phyloP scores from a whole-genome alignment of 768 basidiomycete genomes.

The Termitomyces sp. region DNA sequence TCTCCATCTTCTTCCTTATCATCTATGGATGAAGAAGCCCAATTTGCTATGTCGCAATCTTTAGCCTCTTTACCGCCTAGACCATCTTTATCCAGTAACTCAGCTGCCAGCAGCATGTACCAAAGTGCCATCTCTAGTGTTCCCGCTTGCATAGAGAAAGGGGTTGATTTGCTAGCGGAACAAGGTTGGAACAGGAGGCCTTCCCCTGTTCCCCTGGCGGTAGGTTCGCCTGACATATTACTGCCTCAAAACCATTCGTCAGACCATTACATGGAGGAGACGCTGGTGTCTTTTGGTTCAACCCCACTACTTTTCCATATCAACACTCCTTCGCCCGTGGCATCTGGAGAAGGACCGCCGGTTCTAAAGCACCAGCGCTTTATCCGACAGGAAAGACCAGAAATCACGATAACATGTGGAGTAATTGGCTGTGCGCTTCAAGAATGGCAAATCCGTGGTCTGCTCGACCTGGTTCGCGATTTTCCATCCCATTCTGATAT shows the following conservation, averaged over 20 bases:
- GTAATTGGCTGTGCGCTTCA: constrained; percentile 50
- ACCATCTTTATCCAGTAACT: constrained; percentile 37
- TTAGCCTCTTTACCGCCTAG: constrained; percentile 54
- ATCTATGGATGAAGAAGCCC: constrained; percentile 61
- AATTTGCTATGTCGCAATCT: constrained; percentile 72
- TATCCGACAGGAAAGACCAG: constrained; percentile 24
- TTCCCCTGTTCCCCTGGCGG: constrained; percentile 7
- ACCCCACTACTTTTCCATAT: constrained; percentile 58
- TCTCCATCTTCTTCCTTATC: constrained; percentile 53
- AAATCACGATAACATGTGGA: constrained; percentile 41
- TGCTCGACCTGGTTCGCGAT: constrained; percentile 37
- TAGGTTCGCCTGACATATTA: background rate
- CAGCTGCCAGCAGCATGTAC: constrained; percentile 67
- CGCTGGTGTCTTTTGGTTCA: constrained; percentile 55
- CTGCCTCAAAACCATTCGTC: background rate
- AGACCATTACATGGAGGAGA: constrained; percentile 30
- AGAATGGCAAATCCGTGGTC: constrained; percentile 49
- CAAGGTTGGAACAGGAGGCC: constrained; percentile 9
- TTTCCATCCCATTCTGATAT: constrained; percentile 19
- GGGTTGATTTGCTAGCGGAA: background rate
- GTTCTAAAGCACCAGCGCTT: constrained; percentile 2
- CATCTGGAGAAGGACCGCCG: background rate
- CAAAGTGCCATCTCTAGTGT: constrained; percentile 59
- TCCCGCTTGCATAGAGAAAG: constrained; percentile 4
- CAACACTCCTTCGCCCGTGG: constrained; percentile 35